These are phyloP conservation scores for Lolium perenne DNA, from an alignment of 176 grass and related monocot genomes.

Conservation along the genomic window DNA sequence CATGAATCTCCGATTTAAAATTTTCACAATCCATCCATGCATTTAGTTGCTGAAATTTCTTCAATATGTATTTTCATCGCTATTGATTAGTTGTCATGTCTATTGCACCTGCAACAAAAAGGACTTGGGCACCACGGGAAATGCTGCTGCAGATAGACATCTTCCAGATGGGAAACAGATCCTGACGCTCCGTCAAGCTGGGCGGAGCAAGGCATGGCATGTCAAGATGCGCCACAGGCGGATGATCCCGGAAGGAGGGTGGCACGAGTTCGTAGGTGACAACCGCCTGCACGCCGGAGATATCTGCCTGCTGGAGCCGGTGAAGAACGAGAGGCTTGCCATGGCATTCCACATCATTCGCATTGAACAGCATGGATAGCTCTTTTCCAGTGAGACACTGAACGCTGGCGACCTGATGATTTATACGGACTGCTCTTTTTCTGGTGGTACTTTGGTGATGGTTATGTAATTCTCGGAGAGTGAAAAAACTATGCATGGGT, in stretches of 20 bases:
- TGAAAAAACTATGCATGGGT: too few species aligned
- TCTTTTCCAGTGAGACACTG: too few species aligned
- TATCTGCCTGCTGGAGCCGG: background rate
- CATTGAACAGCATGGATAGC: background rate
- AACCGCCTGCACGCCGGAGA: background rate
- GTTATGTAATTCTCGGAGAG: too few species aligned
- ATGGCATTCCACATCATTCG: slow-evolving; percentile 8
- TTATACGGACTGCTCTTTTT: background rate
- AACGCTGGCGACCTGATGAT: background rate
- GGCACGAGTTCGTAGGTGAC: background rate
- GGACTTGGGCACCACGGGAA: background rate
- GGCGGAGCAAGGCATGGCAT: background rate
- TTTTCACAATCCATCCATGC: background rate
- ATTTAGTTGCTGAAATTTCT: background rate
- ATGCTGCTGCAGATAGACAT: background rate
- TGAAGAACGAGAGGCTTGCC: background rate
- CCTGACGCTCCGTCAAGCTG: background rate
- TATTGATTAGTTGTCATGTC: background rate
- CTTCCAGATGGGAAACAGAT: background rate
- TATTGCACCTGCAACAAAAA: background rate
- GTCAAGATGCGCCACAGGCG: background rate
- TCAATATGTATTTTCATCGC: background rate
- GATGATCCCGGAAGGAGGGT: background rate
- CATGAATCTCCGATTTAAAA: background rate
- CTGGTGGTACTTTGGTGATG: background rate